Conservation (phyloP, 1,284 basidiomycete species). For the Pseudozyma sp. region DNA sequence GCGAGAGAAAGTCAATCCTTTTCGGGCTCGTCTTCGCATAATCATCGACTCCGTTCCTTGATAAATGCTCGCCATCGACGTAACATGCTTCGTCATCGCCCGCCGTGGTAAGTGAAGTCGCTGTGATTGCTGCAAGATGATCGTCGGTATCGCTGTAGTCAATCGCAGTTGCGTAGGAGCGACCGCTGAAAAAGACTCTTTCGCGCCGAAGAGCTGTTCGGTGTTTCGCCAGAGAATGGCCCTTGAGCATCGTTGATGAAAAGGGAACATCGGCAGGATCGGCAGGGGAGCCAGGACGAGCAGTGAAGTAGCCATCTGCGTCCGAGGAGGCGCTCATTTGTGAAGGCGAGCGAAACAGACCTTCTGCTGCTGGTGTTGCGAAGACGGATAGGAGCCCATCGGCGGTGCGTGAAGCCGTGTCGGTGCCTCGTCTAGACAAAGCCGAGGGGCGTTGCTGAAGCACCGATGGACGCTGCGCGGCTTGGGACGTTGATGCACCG, state of each 20-base stretch:
- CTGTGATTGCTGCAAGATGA: slow-evolving; percentile 2
- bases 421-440: neutral
- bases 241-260: slow-evolving; percentile 12
- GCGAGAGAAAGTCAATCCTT: slow-evolving; percentile 48
- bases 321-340: slow-evolving; percentile 28
- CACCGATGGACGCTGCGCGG: neutral
- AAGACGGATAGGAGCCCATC: slow-evolving; percentile 14
- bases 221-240: slow-evolving; percentile 6
- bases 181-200: slow-evolving; percentile 21
- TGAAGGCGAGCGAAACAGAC: slow-evolving; percentile 25
- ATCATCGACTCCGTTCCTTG: neutral
- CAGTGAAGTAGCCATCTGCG: slow-evolving; percentile 38
- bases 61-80: slow-evolving; percentile 23
- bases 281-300: slow-evolving; percentile 27
- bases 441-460: neutral
- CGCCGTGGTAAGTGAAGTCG: neutral
- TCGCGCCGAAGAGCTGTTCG: slow-evolving; percentile 22
- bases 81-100: slow-evolving; percentile 29
- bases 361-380: slow-evolving; percentile 22
- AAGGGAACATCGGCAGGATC: slow-evolving; percentile 5
- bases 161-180: slow-evolving; percentile 10
- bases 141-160: slow-evolving; percentile 23
- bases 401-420: slow-evolving; percentile 1
- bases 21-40: neutral
- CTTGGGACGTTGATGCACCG: neutral